Conservation (phyloP, 495 filamentous ascomycete species). For the Elasticomyces elasticus region DNA sequence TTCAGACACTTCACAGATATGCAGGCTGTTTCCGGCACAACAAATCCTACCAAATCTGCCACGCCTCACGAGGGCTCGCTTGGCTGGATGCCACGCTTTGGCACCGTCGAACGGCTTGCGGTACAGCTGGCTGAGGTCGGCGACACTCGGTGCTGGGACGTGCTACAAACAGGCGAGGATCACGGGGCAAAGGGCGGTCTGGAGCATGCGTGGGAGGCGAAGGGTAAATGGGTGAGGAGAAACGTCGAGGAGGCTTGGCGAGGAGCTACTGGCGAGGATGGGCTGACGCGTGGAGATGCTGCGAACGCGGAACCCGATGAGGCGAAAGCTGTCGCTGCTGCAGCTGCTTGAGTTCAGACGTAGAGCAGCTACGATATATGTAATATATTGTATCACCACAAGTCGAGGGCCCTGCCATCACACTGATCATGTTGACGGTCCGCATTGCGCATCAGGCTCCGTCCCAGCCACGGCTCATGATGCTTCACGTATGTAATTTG, state of each 20-base stretch:
- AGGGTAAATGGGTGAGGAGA: conserved; percentile 10
- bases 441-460: no score
- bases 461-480: no score
- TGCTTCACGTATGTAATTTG: no score
- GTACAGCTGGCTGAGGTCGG: conserved; percentile 6
- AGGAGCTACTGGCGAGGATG: not conserved
- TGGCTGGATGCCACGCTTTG: conserved; percentile 14
- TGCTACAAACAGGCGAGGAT: conserved; percentile 15
- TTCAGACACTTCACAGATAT: conserved; percentile 20
- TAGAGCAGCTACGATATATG: no score
- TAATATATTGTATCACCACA: no score
- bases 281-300: not conserved
- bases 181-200: not conserved
- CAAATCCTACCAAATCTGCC: not conserved
- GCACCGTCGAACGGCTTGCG: conserved; percentile 12
- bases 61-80: not conserved
- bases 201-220: conserved; percentile 9
- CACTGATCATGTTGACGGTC: no score
- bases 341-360: no score
- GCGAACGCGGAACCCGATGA: not conserved
- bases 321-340: not conserved
- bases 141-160: conserved; percentile 20
- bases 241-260: conserved; percentile 19
- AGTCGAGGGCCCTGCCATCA: no score
- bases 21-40: conserved; percentile 1